Percentiles rank a stretch among this genome's conserved stretches.
Conservation (phyloP, 495 filamentous ascomycete species). For the Daldinia caldariorum region DNA sequence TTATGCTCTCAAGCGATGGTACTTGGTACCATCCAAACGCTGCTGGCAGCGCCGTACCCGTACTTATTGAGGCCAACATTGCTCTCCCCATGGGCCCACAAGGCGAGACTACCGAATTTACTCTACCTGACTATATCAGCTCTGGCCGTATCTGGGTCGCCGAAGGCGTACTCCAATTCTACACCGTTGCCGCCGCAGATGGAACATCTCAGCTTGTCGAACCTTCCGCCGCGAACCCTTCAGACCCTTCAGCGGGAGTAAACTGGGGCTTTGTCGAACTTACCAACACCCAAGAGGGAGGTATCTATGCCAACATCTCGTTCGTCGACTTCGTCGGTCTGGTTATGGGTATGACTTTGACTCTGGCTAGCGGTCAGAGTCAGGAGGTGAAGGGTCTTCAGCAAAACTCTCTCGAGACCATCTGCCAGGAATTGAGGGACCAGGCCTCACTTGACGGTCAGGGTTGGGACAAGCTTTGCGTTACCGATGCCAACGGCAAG, state of each 20-base stretch:
- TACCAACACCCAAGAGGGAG: constrained; percentile 50
- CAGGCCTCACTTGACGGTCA: constrained; percentile 50
- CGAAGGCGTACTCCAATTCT: constrained; percentile 57
- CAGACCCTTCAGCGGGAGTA: constrained; percentile 52
- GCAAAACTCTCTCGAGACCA: constrained; percentile 43
- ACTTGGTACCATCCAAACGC: constrained; percentile 51
- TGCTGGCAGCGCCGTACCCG: constrained; percentile 38
- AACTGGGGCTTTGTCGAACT: constrained; percentile 62
- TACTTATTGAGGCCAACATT: constrained; percentile 44
- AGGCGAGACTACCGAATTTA: constrained; percentile 52
- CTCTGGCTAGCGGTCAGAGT: constrained; percentile 41
- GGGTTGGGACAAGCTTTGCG: constrained; percentile 54
- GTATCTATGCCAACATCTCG: constrained; percentile 57
- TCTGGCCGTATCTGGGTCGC: constrained; percentile 56
- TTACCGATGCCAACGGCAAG: constrained; percentile 44
- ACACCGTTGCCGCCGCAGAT: constrained; percentile 43
- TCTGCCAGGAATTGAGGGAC: constrained; percentile 51
- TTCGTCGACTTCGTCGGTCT: constrained; percentile 62
- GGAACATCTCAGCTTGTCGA: constrained; percentile 51
- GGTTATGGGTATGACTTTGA: constrained; percentile 53
- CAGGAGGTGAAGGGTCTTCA: constrained; percentile 51
- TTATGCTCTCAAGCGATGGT: constrained; percentile 53
- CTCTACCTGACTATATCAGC: constrained; percentile 51
- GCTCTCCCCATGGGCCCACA: constrained; percentile 46
- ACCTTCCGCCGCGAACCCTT: constrained; percentile 55